Conservation (phyloP, 148 eudicot genomes). For the Fagopyrum tataricum region DNA sequence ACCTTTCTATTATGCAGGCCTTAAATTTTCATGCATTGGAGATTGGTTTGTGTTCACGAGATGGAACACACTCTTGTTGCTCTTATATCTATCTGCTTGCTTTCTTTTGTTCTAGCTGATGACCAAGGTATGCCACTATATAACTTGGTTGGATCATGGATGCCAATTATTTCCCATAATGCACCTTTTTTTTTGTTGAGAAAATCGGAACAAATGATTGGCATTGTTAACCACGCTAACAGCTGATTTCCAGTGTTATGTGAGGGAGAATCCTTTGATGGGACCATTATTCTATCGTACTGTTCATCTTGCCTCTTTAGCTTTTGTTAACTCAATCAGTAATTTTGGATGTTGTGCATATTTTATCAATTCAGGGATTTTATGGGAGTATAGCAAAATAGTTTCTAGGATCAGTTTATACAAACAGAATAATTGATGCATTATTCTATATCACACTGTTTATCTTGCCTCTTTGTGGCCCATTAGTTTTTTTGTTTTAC, state of each 20-base stretch:
- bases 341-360: background rate
- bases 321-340: background rate
- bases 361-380: background rate
- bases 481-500: background rate
- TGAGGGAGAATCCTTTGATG: slow-evolving; percentile 5
- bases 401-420: background rate
- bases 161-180: background rate
- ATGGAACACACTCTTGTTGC: slow-evolving; percentile 13
- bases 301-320: background rate
- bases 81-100: slow-evolving; percentile 7
- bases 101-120: slow-evolving; percentile 11
- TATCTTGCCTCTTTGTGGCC: background rate
- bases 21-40: background rate
- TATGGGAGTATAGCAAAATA: background rate
- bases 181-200: background rate
- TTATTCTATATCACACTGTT: background rate
- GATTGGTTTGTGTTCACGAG: slow-evolving; percentile 4
- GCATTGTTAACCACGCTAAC: background rate
- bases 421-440: background rate
- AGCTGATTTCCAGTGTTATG: background rate
- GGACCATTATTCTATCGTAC: background rate
- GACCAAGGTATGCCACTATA: slow-evolving; percentile 12
- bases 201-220: background rate
- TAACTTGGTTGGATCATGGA: background rate
- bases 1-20: background rate